phyloP scores from a whole-genome alignment of 192 early-diverging fungal genomes.

The Coemansia sp. region DNA sequence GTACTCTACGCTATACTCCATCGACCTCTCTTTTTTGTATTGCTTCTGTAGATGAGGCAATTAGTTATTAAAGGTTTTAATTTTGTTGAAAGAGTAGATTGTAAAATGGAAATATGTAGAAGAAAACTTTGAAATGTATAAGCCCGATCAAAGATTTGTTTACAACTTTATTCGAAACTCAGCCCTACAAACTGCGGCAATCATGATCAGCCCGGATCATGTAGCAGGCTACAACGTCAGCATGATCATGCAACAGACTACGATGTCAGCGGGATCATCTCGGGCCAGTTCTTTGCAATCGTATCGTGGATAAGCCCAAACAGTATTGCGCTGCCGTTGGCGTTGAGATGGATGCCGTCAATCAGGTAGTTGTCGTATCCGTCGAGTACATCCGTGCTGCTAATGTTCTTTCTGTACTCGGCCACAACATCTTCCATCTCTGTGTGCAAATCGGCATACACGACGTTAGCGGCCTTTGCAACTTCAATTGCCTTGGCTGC shows the following conservation, averaged over 20 bases:
- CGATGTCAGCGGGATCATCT: conserved; percentile 10
- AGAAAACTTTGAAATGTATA: no score
- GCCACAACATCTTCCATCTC: conserved; percentile 26
- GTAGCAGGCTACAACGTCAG: background rate
- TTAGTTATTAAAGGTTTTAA: background rate
- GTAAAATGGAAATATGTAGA: background rate
- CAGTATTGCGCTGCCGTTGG: conserved; percentile 55
- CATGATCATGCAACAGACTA: background rate
- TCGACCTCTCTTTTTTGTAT: conserved; percentile 1
- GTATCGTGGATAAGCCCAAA: conserved; percentile 15
- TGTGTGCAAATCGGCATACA: conserved; percentile 35
- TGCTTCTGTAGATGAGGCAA: conserved; percentile 4
- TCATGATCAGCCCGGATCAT: background rate
- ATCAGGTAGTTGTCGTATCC: conserved; percentile 48
- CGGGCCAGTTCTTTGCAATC: conserved; percentile 20
- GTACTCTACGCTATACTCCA: conserved; percentile 35
- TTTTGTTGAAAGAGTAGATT: background rate
- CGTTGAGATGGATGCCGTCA: conserved; percentile 63
- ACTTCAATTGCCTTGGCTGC: conserved; percentile 51
- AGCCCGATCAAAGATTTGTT: background rate
- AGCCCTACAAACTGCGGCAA: no score
- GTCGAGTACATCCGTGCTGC: conserved; percentile 8
- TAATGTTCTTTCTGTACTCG: background rate
- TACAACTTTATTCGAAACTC: background rate
- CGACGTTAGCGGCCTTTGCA: conserved; percentile 41